Evolutionary conservation across 352 stramenopile species (phyloP), one percentile per base, ranked within the genome.

Genomic region (Phytopythium ostracodes): DNA sequence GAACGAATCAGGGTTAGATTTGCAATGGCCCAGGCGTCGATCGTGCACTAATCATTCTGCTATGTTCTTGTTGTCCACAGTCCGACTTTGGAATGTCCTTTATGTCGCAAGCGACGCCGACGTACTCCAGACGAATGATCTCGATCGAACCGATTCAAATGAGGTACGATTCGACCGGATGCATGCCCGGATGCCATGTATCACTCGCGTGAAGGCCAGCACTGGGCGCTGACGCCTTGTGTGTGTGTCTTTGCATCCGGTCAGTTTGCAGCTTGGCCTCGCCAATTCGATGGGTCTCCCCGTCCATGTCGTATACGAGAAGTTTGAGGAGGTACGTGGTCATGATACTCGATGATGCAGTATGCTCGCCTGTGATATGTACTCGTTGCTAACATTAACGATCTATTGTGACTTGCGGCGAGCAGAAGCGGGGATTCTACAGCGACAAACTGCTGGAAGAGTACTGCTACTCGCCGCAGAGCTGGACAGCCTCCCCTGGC

Each of bases 81-180:
- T 93, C 86, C 29, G 86, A 95, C 58, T 92, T 90, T 50, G 84
- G 84, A 1, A 72, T 87, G 53, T 92, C 86, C 2, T 92, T 95
- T 42, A 68, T 88, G 11, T 81, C 81, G n/a, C 77, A 82, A 72
- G 73, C 70, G 4, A 77, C 73, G 6, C 72, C 76, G 8, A 70
- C 77, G 15, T 82, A 84, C 51, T 79, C 75, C 63, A 71, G 82
- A 29, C 72, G 79, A 47, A 60, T 87, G 36, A 75, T 92, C 29
- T 86, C 79, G 15, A 79, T 95, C 46, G 75, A 88, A 15, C 82
- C 82, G 12, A 79, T 95, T 14, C 79, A 92, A 71, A 90, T 89
- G 77, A 95, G 85, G 81, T 91, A 22, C 20, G n/a, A 33, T 35
- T n/a, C 15, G 4, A 46, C 25, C 20, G 7, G 0, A 12, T 33